Conservation (phyloP, 257 asterid genomes). For the Prunella vulgaris region DNA sequence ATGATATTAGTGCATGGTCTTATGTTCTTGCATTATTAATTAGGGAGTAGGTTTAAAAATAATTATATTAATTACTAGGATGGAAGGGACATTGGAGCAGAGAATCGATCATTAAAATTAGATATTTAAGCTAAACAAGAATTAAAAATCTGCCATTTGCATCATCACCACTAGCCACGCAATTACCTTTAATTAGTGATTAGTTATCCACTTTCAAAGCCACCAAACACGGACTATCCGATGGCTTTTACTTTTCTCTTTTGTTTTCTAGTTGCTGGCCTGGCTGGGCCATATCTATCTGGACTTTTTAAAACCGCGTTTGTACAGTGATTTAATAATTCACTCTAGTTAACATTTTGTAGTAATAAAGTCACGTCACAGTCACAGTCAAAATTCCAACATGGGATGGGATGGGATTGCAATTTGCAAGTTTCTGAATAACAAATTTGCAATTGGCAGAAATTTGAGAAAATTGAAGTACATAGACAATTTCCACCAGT, state of each 20-base stretch:
- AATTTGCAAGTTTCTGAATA: not conserved
- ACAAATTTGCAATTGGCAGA: slow-evolving; percentile 28
- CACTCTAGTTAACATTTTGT: not conserved
- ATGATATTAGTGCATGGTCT: not conserved
- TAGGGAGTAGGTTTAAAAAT: not conserved
- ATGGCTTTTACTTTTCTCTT: slow-evolving; percentile 28
- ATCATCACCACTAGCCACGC: slow-evolving; percentile 20
- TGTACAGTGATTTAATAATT: not conserved
- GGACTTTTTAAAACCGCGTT: not conserved
- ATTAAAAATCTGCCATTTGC: not conserved
- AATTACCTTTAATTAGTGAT: slow-evolving; percentile 21
- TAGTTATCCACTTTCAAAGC: slow-evolving; percentile 29
- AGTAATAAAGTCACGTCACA: too few species aligned
- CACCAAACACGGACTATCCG: slow-evolving; percentile 22
- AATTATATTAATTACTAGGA: not conserved
- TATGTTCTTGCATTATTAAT: not conserved
- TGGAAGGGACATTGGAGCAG: not conserved
- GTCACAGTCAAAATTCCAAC: not conserved
- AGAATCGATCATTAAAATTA: not conserved
- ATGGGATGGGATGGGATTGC: too few species aligned
- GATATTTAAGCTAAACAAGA: slow-evolving; percentile 1
- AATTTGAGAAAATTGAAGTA: slow-evolving; percentile 64
- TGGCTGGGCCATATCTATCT: not conserved
- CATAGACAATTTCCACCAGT: slow-evolving; percentile 56
- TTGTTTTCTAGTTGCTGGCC: not conserved